Conservation (phyloP, 83 land plant species). For the Isoetes engelmannii region DNA sequence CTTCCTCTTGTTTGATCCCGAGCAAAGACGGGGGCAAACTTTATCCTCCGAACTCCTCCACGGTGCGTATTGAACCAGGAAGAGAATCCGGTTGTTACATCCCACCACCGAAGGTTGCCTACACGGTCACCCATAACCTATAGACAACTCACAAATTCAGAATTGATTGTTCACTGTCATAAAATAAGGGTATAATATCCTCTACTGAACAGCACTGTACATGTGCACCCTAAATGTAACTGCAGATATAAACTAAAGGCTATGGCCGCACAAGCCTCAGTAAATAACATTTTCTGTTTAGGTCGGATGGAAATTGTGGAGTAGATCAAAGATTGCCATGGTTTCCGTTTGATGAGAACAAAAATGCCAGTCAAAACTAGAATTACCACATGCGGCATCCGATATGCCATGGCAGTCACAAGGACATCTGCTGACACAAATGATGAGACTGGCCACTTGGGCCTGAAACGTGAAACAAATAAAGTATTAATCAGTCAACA, state of each 20-base stretch:
- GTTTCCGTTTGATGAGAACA: too few relatives aligned
- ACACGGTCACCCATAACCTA: constrained; percentile 97
- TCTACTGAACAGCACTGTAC: too few relatives aligned
- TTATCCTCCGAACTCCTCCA: constrained; percentile 89
- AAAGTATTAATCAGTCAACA: constrained; percentile 4
- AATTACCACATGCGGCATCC: constrained; percentile 92
- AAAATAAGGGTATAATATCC: too few relatives aligned
- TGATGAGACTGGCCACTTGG: constrained; percentile 94
- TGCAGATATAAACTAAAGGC: too few relatives aligned
- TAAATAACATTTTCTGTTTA: too few relatives aligned
- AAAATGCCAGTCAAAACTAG: neutral
- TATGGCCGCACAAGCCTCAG: too few relatives aligned
- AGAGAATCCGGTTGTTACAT: constrained; percentile 79
- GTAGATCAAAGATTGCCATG: too few relatives aligned
- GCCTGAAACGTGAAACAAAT: constrained; percentile 38
- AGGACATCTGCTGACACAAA: constrained; percentile 91
- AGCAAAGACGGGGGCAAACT: constrained; percentile 87
- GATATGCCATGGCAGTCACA: constrained; percentile 97
- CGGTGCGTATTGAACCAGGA: constrained; percentile 86
- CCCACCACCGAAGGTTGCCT: constrained; percentile 98
- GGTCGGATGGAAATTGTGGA: too few relatives aligned
- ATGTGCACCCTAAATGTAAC: too few relatives aligned
- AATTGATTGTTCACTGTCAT: too few relatives aligned
- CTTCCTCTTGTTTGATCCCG: constrained; percentile 91
- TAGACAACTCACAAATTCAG: neutral